Evolutionary conservation across 768 basidiomycete species (phyloP), one percentile per base, ranked within the genome.

Genomic region (Mycena latifolia): DNA sequence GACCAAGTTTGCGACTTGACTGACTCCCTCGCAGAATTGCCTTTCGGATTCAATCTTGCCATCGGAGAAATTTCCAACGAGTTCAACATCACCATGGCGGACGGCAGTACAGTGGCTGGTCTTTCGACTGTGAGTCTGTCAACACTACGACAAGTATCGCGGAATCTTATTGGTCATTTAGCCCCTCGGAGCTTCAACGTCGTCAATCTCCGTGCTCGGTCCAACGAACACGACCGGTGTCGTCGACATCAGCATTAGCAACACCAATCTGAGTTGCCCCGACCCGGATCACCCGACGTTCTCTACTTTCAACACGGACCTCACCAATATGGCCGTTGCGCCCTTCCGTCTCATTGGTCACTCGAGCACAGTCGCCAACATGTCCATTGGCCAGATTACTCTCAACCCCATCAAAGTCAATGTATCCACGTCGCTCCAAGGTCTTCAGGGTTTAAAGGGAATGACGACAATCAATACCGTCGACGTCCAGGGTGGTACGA

Each of bases 361-460:
- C 65, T 87, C 90, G 57, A 80, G 81, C 22, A 86, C 91, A 5
- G 76, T 90, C 11, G 87, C 90, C 24, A 88, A 83, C 66, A 83
- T 83, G 72, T 86, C 84, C 72, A 81, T 92, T 57, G 91, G 91
- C 41, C 80, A 85, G 69, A 86, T 93, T 61, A 88, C 85, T n/a
- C 81, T 93, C 10, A 85, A 90, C 73, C 84, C 89, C 7, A 92
- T 93, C 75, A 86, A 86, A 61, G 89, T 93, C 73, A 87, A 92
- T 67, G 91, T 92, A 3, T 81, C 89, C 9, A 88, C 89, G 6
- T 81, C 78, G 18, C 76, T 93, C 52, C 77, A 80, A 24, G 92
- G 92, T 33, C 75, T 93, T 15, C 82, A 83, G 71, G 90, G 91
- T 29, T 75, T 92, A 46, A 82, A 88, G 47, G 85, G 84, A 12